Percentiles rank a stretch among this genome's conserved stretches.
Conservation (phyloP, 192 early-diverging fungal species). For the Fimicolochytrium jonesii region DNA sequence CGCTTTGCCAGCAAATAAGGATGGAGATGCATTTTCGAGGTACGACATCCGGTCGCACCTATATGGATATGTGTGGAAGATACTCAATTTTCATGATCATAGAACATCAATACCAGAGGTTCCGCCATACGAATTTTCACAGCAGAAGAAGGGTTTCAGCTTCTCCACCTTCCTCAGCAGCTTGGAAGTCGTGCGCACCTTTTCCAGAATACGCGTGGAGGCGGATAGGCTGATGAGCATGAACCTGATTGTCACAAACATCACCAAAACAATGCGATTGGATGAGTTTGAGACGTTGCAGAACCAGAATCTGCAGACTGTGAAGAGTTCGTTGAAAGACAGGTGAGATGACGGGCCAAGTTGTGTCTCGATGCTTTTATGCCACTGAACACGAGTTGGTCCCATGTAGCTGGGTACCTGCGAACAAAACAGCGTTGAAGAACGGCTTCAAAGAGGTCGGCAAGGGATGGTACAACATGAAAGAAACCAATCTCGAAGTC, state of each 20-base stretch:
- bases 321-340: slow-evolving; percentile 50
- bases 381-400: not conserved
- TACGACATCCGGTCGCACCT: too few species aligned
- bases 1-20: too few species aligned
- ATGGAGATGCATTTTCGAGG: too few species aligned
- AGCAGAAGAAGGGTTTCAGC: slow-evolving; percentile 35
- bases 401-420: slow-evolving; percentile 44
- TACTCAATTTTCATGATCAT: too few species aligned
- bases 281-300: slow-evolving; percentile 62
- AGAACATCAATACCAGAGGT: too few species aligned
- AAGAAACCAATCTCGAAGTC: slow-evolving; percentile 58
- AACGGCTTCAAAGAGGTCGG: slow-evolving; percentile 58
- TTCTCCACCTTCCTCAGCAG: slow-evolving; percentile 55
- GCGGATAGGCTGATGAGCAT: slow-evolving; percentile 45
- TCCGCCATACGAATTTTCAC: slow-evolving; percentile 41
- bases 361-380: not conserved
- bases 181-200: slow-evolving; percentile 47
- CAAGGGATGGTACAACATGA: slow-evolving; percentile 65
- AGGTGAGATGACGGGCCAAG: slow-evolving; percentile 29
- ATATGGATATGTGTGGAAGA: too few species aligned
- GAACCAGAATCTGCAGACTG: slow-evolving; percentile 42
- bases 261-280: slow-evolving; percentile 52
- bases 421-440: slow-evolving; percentile 45
- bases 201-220: slow-evolving; percentile 49
- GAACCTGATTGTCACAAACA: slow-evolving; percentile 33